Evolutionary conservation across 257 asterid species (phyloP).

Genomic region (Marsdenia floribunda): DNA sequence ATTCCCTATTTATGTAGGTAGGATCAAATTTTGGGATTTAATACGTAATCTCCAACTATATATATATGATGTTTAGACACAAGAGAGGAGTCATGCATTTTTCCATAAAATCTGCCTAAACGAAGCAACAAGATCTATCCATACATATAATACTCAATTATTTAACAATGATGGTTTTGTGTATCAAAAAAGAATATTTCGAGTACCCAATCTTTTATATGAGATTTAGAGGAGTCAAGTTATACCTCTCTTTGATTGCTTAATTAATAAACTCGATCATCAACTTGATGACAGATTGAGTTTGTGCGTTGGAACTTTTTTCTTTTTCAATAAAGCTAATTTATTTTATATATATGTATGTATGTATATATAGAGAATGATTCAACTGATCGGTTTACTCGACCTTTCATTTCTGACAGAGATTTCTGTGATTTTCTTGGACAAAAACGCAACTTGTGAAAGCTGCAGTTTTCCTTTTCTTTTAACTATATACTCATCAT

Average conservation of each 20-base stretch:
- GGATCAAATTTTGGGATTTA: background rate
- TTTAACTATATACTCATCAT: background rate
- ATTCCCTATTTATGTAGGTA: background rate
- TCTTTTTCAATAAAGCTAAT: background rate
- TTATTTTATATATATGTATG: background rate
- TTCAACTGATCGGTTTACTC: no score
- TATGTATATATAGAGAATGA: background rate
- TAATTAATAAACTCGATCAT: background rate
- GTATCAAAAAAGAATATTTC: no score
- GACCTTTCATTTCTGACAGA: background rate
- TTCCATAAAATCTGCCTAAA: slow-evolving; percentile 18
- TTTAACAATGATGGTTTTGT: no score
- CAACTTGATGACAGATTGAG: slow-evolving; percentile 11
- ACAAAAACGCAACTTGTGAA: background rate
- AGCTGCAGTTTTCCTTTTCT: background rate
- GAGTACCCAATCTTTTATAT: no score
- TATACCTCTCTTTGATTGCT: slow-evolving; percentile 2
- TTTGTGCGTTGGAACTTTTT: background rate
- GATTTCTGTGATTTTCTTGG: background rate
- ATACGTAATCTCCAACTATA: slow-evolving; percentile 4
- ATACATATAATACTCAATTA: no score
- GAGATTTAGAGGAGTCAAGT: background rate
- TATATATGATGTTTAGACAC: background rate
- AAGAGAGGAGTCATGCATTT: background rate
- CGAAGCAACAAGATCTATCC: background rate